Conservation (phyloP, 2,329 filamentous ascomycete genomes). For the Phymatotrichopsis omnivora region DNA sequence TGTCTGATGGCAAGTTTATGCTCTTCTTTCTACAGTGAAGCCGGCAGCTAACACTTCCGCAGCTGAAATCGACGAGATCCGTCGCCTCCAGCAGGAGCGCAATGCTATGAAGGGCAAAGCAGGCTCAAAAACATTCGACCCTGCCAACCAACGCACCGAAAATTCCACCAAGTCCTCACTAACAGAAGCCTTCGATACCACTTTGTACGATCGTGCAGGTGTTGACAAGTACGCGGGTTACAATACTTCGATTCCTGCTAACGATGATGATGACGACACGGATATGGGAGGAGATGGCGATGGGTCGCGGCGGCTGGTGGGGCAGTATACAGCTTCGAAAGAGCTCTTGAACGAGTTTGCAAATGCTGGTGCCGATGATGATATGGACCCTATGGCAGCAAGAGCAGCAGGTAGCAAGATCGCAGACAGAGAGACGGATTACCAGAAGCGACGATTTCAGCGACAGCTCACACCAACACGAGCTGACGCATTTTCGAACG, state of each 20-base stretch:
- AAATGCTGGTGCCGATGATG: slow-evolving; percentile 71
- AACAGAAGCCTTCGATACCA: slow-evolving; percentile 77
- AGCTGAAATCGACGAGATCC: slow-evolving; percentile 80
- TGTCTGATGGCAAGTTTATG: slow-evolving; percentile 25
- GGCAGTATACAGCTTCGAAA: slow-evolving; percentile 89
- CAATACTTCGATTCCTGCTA: slow-evolving; percentile 73
- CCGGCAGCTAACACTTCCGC: slow-evolving; percentile 4
- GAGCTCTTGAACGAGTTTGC: slow-evolving; percentile 93
- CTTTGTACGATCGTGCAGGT: slow-evolving; percentile 71
- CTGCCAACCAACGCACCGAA: slow-evolving; percentile 70
- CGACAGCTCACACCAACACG: slow-evolving; percentile 76
- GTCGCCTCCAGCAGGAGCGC: slow-evolving; percentile 83
- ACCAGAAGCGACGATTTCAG: slow-evolving; percentile 90
- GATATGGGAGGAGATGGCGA: slow-evolving; percentile 61
- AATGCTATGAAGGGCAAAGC: slow-evolving; percentile 54
- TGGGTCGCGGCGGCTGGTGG: slow-evolving; percentile 67
- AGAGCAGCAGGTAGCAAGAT: slow-evolving; percentile 87
- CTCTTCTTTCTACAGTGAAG: slow-evolving; percentile 11
- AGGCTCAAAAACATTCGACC: slow-evolving; percentile 57
- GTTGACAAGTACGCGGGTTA: slow-evolving; percentile 80
- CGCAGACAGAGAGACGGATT: slow-evolving; percentile 86
- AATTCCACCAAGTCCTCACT: slow-evolving; percentile 81
- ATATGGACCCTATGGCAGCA: slow-evolving; percentile 78
- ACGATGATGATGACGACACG: slow-evolving; percentile 67
- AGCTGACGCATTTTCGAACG: slow-evolving; percentile 72